These are phyloP conservation scores for Chlorokybus atmophyticus DNA, from an alignment of 139 green algal genomes.

Conservation along the genomic window DNA sequence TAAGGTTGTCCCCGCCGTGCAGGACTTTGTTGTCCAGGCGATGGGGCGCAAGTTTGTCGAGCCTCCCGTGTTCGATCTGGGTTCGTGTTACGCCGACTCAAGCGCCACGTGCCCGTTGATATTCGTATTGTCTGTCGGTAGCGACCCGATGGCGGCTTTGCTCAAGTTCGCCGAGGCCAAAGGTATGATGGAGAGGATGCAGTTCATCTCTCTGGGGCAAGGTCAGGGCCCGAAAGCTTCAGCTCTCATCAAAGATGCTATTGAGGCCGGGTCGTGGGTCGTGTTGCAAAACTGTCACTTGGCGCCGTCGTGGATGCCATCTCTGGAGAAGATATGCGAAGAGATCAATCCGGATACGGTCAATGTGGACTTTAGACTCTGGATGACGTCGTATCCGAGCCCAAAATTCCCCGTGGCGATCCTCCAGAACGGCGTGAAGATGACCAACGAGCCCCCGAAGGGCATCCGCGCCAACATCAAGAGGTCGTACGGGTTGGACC, in stretches of 20 bases:
- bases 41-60: slow-evolving; percentile 22
- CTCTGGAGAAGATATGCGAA: slow-evolving; percentile 35
- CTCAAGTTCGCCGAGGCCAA: slow-evolving; percentile 30
- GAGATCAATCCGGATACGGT: slow-evolving; percentile 11
- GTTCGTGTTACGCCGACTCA: slow-evolving; percentile 18
- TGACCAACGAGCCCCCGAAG: slow-evolving; percentile 45
- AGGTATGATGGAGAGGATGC: slow-evolving; percentile 12
- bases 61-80: slow-evolving; percentile 26
- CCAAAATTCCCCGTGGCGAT: slow-evolving; percentile 55
- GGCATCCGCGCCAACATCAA: slow-evolving; percentile 45
- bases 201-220: slow-evolving; percentile 26
- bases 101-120: slow-evolving; percentile 16
- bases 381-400: slow-evolving; percentile 56
- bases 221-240: slow-evolving; percentile 30
- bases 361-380: slow-evolving; percentile 46
- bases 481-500: slow-evolving; percentile 47
- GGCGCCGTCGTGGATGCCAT: slow-evolving; percentile 31
- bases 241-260: slow-evolving; percentile 21
- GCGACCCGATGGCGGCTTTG: slow-evolving; percentile 29
- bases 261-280: slow-evolving; percentile 22
- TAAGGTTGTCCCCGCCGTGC: slow-evolving; percentile 23
- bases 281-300: slow-evolving; percentile 40
- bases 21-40: slow-evolving; percentile 15
- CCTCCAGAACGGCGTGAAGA: slow-evolving; percentile 59
- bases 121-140: slow-evolving; percentile 26